phyloP scores from a whole-genome alignment of 176 grass and related monocot genomes.

The Juncus effusus region DNA sequence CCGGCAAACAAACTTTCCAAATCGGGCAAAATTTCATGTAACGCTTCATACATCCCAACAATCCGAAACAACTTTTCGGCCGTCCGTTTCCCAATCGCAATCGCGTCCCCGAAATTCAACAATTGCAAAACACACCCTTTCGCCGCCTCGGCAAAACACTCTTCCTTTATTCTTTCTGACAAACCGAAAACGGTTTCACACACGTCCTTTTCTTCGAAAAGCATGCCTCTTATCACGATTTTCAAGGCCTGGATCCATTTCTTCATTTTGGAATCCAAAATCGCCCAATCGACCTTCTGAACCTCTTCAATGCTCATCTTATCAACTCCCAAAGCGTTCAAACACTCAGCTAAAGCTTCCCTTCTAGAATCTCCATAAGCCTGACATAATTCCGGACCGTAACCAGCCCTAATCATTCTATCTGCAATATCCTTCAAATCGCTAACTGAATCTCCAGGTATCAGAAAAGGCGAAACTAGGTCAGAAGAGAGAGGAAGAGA shows the following conservation, averaged over 20 bases:
- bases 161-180: slow-evolving; percentile 43
- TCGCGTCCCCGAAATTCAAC: slow-evolving; percentile 83
- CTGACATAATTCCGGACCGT: slow-evolving; percentile 66
- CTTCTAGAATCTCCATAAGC: slow-evolving; percentile 71
- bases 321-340: slow-evolving; percentile 57
- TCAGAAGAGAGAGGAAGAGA: slow-evolving; percentile 44
- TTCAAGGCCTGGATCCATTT: slow-evolving; percentile 87
- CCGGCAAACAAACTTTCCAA: slow-evolving; percentile 59
- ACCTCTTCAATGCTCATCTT: slow-evolving; percentile 87
- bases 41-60: slow-evolving; percentile 81
- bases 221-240: slow-evolving; percentile 42
- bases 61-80: slow-evolving; percentile 78
- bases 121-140: slow-evolving; percentile 76
- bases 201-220: slow-evolving; percentile 61
- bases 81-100: slow-evolving; percentile 70
- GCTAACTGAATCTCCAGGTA: slow-evolving; percentile 42
- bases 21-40: slow-evolving; percentile 57
- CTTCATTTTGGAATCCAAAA: slow-evolving; percentile 87
- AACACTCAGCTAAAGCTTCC: slow-evolving; percentile 65
- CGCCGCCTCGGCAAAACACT: slow-evolving; percentile 74
- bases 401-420: slow-evolving; percentile 69
- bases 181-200: slow-evolving; percentile 55
- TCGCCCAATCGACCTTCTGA: slow-evolving; percentile 68
- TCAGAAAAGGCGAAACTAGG: slow-evolving; percentile 55
- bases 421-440: slow-evolving; percentile 58